Conservation (phyloP, 176 grass and related monocot species). For the Paspalum vaginatum region DNA sequence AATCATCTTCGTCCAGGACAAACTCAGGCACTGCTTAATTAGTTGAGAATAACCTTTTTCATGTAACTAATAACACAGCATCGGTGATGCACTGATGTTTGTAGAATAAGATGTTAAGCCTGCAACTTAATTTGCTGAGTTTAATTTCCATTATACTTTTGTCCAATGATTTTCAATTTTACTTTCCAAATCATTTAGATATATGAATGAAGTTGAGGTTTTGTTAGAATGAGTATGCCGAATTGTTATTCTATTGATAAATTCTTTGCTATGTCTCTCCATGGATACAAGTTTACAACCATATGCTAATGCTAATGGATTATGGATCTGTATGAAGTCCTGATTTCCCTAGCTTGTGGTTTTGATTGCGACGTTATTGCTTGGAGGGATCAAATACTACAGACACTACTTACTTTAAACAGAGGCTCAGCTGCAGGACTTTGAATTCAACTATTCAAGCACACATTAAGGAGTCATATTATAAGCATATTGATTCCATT, state of each 20-base stretch:
- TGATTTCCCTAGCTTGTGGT: not conserved
- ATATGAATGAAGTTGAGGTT: not conserved
- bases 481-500: no score
- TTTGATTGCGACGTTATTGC: not conserved
- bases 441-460: slow-evolving; percentile 18
- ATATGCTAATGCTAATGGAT: not conserved
- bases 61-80: not conserved
- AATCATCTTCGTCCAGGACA: not conserved
- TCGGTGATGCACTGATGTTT: not conserved
- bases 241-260: not conserved
- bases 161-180: not conserved
- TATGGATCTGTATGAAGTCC: not conserved
- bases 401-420: not conserved
- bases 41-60: not conserved
- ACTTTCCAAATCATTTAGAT: not conserved
- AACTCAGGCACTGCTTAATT: not conserved
- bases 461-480: not conserved
- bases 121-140: no score
- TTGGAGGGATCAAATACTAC: not conserved
- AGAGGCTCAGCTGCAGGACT: not conserved
- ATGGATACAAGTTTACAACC: not conserved
- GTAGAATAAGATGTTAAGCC: not conserved
- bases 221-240: not conserved
- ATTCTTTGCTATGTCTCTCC: not conserved
- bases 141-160: not conserved